phyloP scores from a whole-genome alignment of 1,139 yeast species.

The Protomyces macrosporus region DNA sequence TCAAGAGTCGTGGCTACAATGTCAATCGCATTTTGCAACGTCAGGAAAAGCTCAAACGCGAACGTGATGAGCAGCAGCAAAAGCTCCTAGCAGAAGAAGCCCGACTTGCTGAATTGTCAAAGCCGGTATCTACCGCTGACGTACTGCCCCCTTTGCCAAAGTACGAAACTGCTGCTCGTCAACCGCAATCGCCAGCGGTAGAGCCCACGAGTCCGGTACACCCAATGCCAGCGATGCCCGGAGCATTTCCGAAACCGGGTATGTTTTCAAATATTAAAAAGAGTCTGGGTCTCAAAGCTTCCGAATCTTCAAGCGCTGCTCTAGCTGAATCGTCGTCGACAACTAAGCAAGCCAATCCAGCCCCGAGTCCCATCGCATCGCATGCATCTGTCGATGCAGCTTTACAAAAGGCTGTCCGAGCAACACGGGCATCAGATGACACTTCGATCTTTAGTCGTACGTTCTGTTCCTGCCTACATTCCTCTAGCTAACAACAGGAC shows the following conservation, averaged over 20 bases:
- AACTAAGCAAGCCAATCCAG: not conserved
- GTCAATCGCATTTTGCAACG: slow-evolving; percentile 38
- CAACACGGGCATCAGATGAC: slow-evolving; percentile 11
- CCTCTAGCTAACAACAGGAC: not conserved
- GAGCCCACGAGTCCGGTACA: not conserved
- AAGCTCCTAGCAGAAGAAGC: slow-evolving; percentile 25
- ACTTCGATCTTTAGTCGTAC: not conserved
- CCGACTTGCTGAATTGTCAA: not conserved
- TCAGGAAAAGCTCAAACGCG: slow-evolving; percentile 33
- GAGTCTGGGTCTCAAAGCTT: slow-evolving; percentile 5
- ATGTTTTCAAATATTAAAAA: slow-evolving; percentile 5
- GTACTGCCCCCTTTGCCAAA: too few relatives aligned
- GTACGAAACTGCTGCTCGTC: too few relatives aligned
- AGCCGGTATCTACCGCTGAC: not conserved
- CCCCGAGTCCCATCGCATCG: not conserved
- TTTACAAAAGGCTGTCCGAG: slow-evolving; percentile 4
- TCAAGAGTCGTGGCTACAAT: slow-evolving; percentile 43
- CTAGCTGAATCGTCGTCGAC: too few relatives aligned
- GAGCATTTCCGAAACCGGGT: not conserved
- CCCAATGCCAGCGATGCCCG: not conserved
- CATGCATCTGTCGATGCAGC: slow-evolving; percentile 4
- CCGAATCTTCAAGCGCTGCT: not conserved
- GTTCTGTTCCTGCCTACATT: not conserved
- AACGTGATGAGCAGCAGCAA: slow-evolving; percentile 23
- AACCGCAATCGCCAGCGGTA: not conserved